Evolutionary conservation across 371 early-diverging fungal genomes (phyloP), one percentile per base, ranked within the genome.

Genomic region (Rhizomucor miehei): DNA sequence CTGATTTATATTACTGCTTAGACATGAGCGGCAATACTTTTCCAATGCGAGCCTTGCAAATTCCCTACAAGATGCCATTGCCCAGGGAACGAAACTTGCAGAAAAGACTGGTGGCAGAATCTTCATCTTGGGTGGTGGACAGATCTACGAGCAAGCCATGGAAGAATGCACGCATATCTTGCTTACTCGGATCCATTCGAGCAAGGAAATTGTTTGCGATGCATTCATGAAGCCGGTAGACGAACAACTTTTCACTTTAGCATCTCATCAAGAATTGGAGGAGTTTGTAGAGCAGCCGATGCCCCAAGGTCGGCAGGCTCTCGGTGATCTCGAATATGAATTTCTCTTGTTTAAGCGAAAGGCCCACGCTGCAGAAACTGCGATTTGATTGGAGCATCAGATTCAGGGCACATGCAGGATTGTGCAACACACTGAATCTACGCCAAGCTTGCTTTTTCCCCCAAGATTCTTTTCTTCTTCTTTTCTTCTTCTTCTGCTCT

Each of bases 91-190:
- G 8, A 55, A 59, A 5, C 24, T 41, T 10, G 12, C 40, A 25
- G 14, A 54, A 40, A 39, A 60, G 14, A 45, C 56, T 46, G 48
- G 57, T 50, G 65, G 69, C 3, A 65, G 73, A 3, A 56, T 75
- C 4, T 87, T 82, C 60, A 66, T 87, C 6, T 79, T 88, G 49
- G 90, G 90, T 35, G 90, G 90, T 4, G 79, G 76, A 10, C 71
- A 79, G 39, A 67, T 89, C 35, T 90, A 90, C 55, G 56, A 54
- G 1, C 70, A 76, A 36, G 81, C 83, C 6, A 58, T 89, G 17
- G 57, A 58, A 8, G 77, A 78, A 23, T 87, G 89, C 53, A 48
- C 67, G 0, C 69, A 75, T 41, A 73, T 89, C 48, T 66, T 89
- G 10, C 44, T 89, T 48, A 90, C 91, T 13, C 60, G 73, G 11